These are phyloP conservation scores for Mortierella sp. DNA, from an alignment of 371 early-diverging fungal species.

Conservation along the genomic window DNA sequence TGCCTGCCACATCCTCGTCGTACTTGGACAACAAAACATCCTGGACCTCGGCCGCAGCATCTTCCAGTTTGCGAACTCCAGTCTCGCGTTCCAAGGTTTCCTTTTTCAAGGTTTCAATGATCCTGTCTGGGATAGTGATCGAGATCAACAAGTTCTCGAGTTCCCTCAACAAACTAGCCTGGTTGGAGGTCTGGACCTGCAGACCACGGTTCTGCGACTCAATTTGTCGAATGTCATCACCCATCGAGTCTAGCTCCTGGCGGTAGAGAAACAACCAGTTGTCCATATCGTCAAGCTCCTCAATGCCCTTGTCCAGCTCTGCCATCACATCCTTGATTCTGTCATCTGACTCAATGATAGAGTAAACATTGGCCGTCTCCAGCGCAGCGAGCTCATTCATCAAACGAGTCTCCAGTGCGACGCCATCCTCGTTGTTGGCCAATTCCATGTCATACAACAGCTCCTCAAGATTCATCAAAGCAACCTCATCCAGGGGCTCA, in stretches of 20 bases:
- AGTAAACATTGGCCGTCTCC: conserved; percentile 90
- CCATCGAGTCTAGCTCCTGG: conserved; percentile 93
- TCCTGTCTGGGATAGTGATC: conserved; percentile 76
- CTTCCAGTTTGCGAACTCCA: conserved; percentile 84
- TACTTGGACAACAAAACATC: conserved; percentile 81
- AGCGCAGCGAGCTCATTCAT: conserved; percentile 74
- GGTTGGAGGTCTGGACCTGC: conserved; percentile 90
- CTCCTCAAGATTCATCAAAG: conserved; percentile 70
- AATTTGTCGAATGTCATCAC: conserved; percentile 95
- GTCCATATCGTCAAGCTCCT: conserved; percentile 86
- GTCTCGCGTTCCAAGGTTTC: conserved; percentile 86
- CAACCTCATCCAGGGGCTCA: conserved; percentile 64
- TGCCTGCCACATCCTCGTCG: conserved; percentile 75
- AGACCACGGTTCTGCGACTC: conserved; percentile 92
- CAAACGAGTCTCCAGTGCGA: conserved; percentile 74
- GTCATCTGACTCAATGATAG: conserved; percentile 92
- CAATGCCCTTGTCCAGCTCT: conserved; percentile 85
- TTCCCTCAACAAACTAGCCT: conserved; percentile 84
- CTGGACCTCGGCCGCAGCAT: conserved; percentile 84
- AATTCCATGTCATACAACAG: conserved; percentile 77
- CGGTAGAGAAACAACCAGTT: conserved; percentile 89
- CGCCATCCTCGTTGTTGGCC: conserved; percentile 76
- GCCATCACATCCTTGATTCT: conserved; percentile 84
- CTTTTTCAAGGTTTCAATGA: conserved; percentile 80
- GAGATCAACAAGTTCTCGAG: conserved; percentile 84